phyloP scores from a whole-genome alignment of 495 filamentous ascomycete genomes.

The Penicillium desertorum region DNA sequence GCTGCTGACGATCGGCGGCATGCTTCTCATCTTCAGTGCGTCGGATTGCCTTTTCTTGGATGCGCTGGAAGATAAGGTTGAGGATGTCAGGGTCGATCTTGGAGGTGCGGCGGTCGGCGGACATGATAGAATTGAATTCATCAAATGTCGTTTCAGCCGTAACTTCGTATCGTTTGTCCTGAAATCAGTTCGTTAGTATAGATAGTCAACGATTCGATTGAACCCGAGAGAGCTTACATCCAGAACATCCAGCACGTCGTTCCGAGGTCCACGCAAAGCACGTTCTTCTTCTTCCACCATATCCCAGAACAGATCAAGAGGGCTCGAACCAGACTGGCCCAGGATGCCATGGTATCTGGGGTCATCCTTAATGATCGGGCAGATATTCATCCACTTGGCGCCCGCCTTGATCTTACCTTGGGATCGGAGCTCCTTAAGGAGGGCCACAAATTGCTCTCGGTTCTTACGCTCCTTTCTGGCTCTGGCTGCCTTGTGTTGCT shows the following conservation, averaged over 20 bases:
- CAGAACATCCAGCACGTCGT: conserved; percentile 85
- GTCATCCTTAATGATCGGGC: conserved; percentile 76
- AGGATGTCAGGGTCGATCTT: conserved; percentile 75
- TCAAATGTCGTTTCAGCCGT: conserved; percentile 81
- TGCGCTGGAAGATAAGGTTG: conserved; percentile 75
- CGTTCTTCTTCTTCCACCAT: conserved; percentile 91
- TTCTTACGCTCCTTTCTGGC: conserved; percentile 79
- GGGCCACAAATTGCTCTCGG: conserved; percentile 72
- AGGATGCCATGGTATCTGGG: conserved; percentile 81
- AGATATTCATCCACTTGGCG: conserved; percentile 83
- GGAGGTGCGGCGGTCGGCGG: conserved; percentile 79
- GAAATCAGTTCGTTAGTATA: conserved; percentile 23
- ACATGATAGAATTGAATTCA: conserved; percentile 76
- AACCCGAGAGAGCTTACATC: conserved; percentile 59
- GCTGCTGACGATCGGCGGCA: conserved; percentile 79
- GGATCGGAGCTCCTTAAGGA: conserved; percentile 71
- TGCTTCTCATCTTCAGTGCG: conserved; percentile 83
- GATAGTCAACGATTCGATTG: neutral
- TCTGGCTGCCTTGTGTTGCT: conserved; percentile 79
- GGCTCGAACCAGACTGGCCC: conserved; percentile 82
- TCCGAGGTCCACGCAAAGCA: conserved; percentile 73
- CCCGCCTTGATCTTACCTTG: conserved; percentile 86
- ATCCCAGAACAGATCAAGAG: conserved; percentile 97
- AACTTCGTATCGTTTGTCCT: conserved; percentile 92
- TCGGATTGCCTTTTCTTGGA: conserved; percentile 74